A percentile compares a stretch with the other conserved stretches of the same genome.
These are phyloP conservation scores for Elsinoe australis DNA, from an alignment of 2,329 filamentous ascomycete genomes.

Conservation along the genomic window DNA sequence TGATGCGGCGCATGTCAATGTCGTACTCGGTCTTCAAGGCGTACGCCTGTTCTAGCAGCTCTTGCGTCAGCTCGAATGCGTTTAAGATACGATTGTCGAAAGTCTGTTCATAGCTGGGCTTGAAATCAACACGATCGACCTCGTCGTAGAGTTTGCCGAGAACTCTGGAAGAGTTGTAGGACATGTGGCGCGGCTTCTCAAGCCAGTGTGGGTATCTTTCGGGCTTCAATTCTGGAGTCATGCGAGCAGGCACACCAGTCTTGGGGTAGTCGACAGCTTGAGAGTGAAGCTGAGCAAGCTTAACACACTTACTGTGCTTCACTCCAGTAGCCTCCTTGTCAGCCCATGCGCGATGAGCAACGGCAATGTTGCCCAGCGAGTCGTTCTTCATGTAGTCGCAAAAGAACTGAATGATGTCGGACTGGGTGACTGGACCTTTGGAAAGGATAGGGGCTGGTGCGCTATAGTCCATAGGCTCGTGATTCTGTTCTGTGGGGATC, in stretches of 20 bases:
- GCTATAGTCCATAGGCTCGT: conserved; percentile 68
- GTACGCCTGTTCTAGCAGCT: conserved; percentile 51
- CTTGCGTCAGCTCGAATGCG: conserved; percentile 50
- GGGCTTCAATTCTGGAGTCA: conserved; percentile 55
- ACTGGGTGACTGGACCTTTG: conserved; percentile 56
- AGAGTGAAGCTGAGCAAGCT: conserved; percentile 74
- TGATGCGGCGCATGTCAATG: conserved; percentile 63
- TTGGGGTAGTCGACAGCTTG: conserved; percentile 92
- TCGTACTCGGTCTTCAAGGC: conserved; percentile 74
- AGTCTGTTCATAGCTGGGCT: conserved; percentile 59
- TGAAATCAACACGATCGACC: conserved; percentile 61
- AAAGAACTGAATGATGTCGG: conserved; percentile 77
- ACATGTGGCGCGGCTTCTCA: conserved; percentile 52
- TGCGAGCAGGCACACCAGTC: conserved; percentile 68
- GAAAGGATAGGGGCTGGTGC: conserved; percentile 50
- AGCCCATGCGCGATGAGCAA: conserved; percentile 69
- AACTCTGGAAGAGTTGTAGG: conserved; percentile 62
- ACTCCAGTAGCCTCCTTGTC: conserved; percentile 58
- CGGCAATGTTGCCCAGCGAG: conserved; percentile 68
- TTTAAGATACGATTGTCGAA: conserved; percentile 72
- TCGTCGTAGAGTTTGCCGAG: conserved; percentile 78
- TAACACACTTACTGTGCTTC: conserved; percentile 59
- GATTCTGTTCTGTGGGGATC: conserved; percentile 62
- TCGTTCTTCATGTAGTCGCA: conserved; percentile 91
- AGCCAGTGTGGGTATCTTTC: conserved; percentile 77